These are phyloP conservation scores for Botrytis paeoniae DNA, from an alignment of 2,329 filamentous ascomycete genomes.

Conservation along the genomic window DNA sequence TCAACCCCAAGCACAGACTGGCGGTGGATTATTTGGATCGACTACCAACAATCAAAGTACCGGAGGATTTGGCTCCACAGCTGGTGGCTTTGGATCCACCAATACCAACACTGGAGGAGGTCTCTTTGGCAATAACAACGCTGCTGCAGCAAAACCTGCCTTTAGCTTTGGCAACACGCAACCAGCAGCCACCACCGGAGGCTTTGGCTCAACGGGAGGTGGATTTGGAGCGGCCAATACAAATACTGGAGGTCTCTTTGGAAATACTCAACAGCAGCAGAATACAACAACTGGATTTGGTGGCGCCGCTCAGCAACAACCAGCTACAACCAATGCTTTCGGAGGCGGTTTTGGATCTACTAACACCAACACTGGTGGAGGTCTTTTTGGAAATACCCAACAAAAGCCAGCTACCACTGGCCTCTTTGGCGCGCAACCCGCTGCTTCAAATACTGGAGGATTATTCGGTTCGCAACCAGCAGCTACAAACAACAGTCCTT, in stretches of 20 bases:
- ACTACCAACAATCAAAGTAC: conserved; percentile 33
- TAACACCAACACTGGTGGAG: conserved; percentile 37
- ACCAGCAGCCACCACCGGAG: conserved; percentile 26
- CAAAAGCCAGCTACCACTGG: conserved; percentile 42
- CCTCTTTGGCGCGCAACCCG: conserved; percentile 43
- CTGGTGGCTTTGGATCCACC: conserved; percentile 33
- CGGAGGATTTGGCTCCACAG: conserved; percentile 41
- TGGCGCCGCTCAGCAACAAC: conserved; percentile 40
- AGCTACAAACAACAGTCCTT: conserved; percentile 31
- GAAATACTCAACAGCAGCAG: conserved; percentile 35
- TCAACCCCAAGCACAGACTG: conserved; percentile 31
- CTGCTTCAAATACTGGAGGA: conserved; percentile 40
- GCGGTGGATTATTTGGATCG: conserved; percentile 30
- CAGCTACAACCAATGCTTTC: conserved; percentile 39
- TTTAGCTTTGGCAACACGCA: conserved; percentile 34
- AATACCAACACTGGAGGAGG: conserved; percentile 33
- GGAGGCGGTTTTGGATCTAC: conserved; percentile 34
- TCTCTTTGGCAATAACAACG: conserved; percentile 35
- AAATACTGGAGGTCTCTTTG: conserved; percentile 40
- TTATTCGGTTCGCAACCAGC: conserved; percentile 36
- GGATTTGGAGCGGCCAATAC: conserved; percentile 28
- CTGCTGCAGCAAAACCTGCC: conserved; percentile 41
- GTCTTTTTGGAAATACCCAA: conserved; percentile 40
- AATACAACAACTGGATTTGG: conserved; percentile 39
- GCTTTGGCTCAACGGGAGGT: conserved; percentile 32